phyloP scores from a whole-genome alignment of 148 eudicot species.

The Arctostaphylos glauca region DNA sequence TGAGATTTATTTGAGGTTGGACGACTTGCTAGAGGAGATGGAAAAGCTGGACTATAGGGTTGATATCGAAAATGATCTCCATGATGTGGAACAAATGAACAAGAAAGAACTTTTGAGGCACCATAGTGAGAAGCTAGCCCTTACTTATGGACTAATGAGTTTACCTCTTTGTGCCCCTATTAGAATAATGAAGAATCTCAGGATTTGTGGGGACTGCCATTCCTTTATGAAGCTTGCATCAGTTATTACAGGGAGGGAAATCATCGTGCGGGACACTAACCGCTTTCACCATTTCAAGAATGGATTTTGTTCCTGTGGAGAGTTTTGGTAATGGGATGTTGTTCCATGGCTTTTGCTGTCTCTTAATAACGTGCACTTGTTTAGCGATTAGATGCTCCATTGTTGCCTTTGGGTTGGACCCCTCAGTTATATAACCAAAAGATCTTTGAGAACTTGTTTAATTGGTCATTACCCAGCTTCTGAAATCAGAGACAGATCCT shows the following conservation, averaged over 20 bases:
- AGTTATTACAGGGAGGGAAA: conserved; percentile 45
- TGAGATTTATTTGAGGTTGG: conserved; percentile 50
- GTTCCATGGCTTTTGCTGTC: neutral
- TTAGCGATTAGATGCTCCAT: neutral
- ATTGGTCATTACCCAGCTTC: neutral
- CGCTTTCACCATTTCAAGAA: conserved; percentile 69
- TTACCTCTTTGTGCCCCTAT: conserved; percentile 54
- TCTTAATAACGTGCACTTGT: neutral
- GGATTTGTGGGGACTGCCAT: conserved; percentile 81
- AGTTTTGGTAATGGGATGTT: conserved; percentile 52
- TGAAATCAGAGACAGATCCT: neutral
- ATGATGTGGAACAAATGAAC: conserved; percentile 59
- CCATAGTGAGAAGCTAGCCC: conserved; percentile 79
- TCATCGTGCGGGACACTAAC: conserved; percentile 63
- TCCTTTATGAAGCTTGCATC: conserved; percentile 73
- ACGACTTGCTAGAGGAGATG: conserved; percentile 56
- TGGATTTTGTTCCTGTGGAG: conserved; percentile 69
- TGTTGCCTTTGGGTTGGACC: neutral
- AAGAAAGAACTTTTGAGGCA: conserved; percentile 54
- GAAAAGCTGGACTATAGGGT: conserved; percentile 43
- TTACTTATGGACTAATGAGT: conserved; percentile 56
- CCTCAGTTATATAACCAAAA: neutral
- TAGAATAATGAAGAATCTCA: conserved; percentile 70
- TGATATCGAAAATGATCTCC: conserved; percentile 52
- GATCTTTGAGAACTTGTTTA: neutral